phyloP scores from a whole-genome alignment of 306 rosid genomes.

The Prunus padus region DNA sequence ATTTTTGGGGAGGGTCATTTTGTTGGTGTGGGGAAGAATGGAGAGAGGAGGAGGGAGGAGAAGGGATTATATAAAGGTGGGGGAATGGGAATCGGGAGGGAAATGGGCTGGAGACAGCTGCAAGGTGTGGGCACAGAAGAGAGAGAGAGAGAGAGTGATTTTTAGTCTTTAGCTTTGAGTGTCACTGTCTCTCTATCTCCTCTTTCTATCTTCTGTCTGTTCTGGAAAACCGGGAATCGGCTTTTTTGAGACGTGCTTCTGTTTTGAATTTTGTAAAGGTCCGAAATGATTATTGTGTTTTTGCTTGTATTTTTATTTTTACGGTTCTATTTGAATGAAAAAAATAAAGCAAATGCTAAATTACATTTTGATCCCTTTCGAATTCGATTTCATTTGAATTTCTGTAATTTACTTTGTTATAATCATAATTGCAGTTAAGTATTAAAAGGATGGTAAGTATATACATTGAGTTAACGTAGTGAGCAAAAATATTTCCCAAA shows the following conservation, averaged over 20 bases:
- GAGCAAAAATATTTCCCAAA: no score
- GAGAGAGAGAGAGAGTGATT: not conserved
- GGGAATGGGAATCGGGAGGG: slow-evolving; percentile 32
- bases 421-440: no score
- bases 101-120: slow-evolving; percentile 82
- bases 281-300: no score
- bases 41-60: not conserved
- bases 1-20: not conserved
- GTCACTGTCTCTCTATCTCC: not conserved
- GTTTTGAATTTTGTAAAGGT: not conserved
- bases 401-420: no score
- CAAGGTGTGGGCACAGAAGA: slow-evolving; percentile 45
- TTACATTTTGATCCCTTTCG: no score
- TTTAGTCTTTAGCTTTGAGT: slow-evolving; percentile 15
- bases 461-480: fast-evolving
- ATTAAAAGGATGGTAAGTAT: fast-evolving
- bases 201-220: not conserved
- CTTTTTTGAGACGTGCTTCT: not conserved
- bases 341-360: no score
- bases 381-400: no score
- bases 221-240: not conserved
- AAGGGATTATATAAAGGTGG: not conserved
- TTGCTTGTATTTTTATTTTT: not conserved
- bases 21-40: not conserved
- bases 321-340: no score